A percentile compares a stretch with the other conserved stretches of the same genome.
These are phyloP conservation scores for Yueomyces sp. DNA, from an alignment of 805 yeast genomes.

Conservation along the genomic window DNA sequence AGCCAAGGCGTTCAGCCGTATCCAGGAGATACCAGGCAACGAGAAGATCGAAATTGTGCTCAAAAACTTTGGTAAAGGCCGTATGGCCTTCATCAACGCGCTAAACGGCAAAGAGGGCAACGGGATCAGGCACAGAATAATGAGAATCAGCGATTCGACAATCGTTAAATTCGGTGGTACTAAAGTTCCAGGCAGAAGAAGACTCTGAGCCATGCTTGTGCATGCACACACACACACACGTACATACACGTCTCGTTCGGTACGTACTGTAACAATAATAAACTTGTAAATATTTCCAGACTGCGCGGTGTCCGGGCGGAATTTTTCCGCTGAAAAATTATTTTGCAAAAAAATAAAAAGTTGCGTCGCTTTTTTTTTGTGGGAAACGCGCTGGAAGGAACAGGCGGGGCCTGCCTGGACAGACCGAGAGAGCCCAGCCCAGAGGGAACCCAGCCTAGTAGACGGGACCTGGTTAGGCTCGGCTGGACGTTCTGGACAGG, in stretches of 20 bases:
- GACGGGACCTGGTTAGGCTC: too few species aligned
- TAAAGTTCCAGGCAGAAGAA: constrained; percentile 69
- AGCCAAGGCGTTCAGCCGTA: constrained; percentile 54
- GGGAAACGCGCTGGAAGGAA: too few species aligned
- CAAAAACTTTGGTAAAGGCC: constrained; percentile 78
- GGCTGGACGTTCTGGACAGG: too few species aligned
- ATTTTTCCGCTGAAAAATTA: too few species aligned
- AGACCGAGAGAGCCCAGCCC: too few species aligned
- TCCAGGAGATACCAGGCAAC: constrained; percentile 48
- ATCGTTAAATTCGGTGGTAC: constrained; percentile 86
- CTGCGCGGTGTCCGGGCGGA: not conserved
- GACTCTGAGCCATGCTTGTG: constrained; percentile 25
- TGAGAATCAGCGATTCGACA: constrained; percentile 66
- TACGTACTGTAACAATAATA: not conserved
- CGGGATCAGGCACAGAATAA: constrained; percentile 48
- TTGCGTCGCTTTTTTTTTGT: too few species aligned
- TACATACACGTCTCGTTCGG: not conserved
- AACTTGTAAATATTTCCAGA: not conserved
- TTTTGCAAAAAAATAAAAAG: too few species aligned
- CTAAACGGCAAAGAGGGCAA: constrained; percentile 82
- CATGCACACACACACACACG: not conserved
- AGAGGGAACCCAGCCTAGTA: too few species aligned
- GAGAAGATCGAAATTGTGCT: constrained; percentile 64
- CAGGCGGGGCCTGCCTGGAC: too few species aligned
- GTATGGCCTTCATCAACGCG: constrained; percentile 75